Evolutionary conservation across 768 basidiomycete species (phyloP), one percentile per base, ranked within the genome.

Genomic region (Xerocomus spinulosus): DNA sequence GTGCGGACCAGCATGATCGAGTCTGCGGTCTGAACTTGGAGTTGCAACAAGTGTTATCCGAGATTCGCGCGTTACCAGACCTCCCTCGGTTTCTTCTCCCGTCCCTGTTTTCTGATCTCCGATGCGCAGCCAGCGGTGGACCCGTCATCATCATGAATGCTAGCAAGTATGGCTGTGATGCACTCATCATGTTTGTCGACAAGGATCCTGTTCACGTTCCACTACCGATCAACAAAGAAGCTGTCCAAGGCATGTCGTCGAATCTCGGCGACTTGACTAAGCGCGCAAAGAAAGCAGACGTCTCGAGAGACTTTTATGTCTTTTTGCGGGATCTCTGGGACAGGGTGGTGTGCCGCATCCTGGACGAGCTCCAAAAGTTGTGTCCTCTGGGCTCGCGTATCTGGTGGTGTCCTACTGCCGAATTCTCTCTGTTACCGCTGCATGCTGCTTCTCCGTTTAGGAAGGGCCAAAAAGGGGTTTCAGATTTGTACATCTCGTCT

Each of bases 71-170:
- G 26, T 10, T 10, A 10, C 26, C 26, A 6, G 10, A 17, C 3
- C n/a, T 15, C 12, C 18, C 40, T n/a, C 26, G 17, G 4, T 41
- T 14, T 17, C 40, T 41, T 9, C 40, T 35, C 18, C 34, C 30
- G 26, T 10, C 10, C 34, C n/a, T 9, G 9, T 35, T 20, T 9
- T 35, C 5, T 20, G 17, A 35, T 18, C 18, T 20, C 18, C 17
- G 10, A 35, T 18, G 12, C 9, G 18, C 18, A 12, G 26, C 26
- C 17, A 28, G 17, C 0, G 40, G 9, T n/a, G n/a, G n/a, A n/a
- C 62, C 65, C 1, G 53, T 68, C 15, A 53, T 42, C 15, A 42
- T 72, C 18, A 48, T 70, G 34, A 70, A 68, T 38, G 50, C 61
- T n/a, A 51, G 58, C 43, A n/a, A 34, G 18, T 42, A 20, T 3